Conservation (phyloP, 345 rosid species). For the Euclidium syriacum region DNA sequence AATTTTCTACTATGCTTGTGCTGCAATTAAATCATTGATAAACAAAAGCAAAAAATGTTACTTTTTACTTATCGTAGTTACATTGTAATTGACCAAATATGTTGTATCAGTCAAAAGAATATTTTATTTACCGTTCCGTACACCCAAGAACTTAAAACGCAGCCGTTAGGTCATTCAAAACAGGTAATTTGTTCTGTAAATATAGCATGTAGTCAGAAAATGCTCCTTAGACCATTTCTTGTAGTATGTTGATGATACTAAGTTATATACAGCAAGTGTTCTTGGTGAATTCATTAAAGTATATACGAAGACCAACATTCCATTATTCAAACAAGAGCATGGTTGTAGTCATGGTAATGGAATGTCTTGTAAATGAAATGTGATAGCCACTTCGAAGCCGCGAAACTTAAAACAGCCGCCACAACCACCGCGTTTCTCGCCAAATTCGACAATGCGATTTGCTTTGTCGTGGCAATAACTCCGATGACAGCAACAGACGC, state of each 20-base stretch:
- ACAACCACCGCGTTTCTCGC: slow-evolving; percentile 40
- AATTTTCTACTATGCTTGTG: too few relatives aligned
- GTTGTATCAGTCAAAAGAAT: too few relatives aligned
- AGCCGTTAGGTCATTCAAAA: too few relatives aligned
- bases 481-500: slow-evolving; percentile 48
- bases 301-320: background rate
- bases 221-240: background rate
- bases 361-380: slow-evolving; percentile 67
- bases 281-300: background rate
- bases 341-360: slow-evolving; percentile 71
- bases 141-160: too few relatives aligned
- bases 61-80: too few relatives aligned
- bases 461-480: slow-evolving; percentile 51
- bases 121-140: too few relatives aligned
- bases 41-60: too few relatives aligned
- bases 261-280: background rate
- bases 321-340: slow-evolving; percentile 52
- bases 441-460: slow-evolving; percentile 32
- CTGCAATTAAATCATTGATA: too few relatives aligned
- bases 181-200: too few relatives aligned
- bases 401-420: slow-evolving; percentile 52
- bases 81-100: too few relatives aligned
- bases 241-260: background rate
- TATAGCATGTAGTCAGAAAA: too few relatives aligned
- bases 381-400: slow-evolving; percentile 69